Evolutionary conservation across 2,329 filamentous ascomycete genomes (phyloP).

Genomic region (Penicillium verrucosum): DNA sequence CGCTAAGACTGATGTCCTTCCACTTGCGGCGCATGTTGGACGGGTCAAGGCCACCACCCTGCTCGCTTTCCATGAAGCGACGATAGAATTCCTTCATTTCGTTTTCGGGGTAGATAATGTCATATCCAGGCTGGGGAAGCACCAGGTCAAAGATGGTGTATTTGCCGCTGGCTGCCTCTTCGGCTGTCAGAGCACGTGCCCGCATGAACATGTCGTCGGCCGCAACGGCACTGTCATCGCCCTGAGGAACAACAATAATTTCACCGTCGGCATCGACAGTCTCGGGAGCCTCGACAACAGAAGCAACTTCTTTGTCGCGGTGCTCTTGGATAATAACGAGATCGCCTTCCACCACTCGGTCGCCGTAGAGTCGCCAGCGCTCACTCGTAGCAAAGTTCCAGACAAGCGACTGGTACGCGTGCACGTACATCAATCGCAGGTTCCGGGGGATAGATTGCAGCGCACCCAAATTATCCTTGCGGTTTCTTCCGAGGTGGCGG

Average conservation of each 20-base stretch:
- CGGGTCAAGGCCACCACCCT: slow-evolving; percentile 76
- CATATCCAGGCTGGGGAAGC: slow-evolving; percentile 86
- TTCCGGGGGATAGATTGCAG: slow-evolving; percentile 76
- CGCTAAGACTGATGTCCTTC: slow-evolving; percentile 83
- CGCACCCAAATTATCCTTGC: slow-evolving; percentile 75
- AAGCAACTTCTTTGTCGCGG: slow-evolving; percentile 43
- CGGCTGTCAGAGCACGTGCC: slow-evolving; percentile 69
- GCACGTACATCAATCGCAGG: slow-evolving; percentile 88
- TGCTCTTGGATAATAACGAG: slow-evolving; percentile 68
- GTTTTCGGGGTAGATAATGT: slow-evolving; percentile 82
- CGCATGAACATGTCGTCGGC: slow-evolving; percentile 60
- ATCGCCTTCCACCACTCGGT: slow-evolving; percentile 76
- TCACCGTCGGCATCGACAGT: slow-evolving; percentile 61
- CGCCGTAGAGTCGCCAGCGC: slow-evolving; percentile 73
- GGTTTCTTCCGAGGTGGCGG: slow-evolving; percentile 61
- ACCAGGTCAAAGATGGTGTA: slow-evolving; percentile 87
- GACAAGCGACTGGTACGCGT: slow-evolving; percentile 91
- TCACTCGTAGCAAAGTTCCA: slow-evolving; percentile 86
- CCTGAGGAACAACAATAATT: slow-evolving; percentile 60
- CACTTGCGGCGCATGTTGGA: slow-evolving; percentile 81
- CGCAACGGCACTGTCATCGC: slow-evolving; percentile 54
- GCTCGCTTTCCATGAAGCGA: slow-evolving; percentile 76
- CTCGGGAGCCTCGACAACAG: slow-evolving; percentile 28
- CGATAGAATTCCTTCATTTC: slow-evolving; percentile 79
- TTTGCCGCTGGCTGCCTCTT: slow-evolving; percentile 72